These are phyloP conservation scores for Saccharomycopsis sp. DNA, from an alignment of 805 yeast genomes.

Conservation along the genomic window DNA sequence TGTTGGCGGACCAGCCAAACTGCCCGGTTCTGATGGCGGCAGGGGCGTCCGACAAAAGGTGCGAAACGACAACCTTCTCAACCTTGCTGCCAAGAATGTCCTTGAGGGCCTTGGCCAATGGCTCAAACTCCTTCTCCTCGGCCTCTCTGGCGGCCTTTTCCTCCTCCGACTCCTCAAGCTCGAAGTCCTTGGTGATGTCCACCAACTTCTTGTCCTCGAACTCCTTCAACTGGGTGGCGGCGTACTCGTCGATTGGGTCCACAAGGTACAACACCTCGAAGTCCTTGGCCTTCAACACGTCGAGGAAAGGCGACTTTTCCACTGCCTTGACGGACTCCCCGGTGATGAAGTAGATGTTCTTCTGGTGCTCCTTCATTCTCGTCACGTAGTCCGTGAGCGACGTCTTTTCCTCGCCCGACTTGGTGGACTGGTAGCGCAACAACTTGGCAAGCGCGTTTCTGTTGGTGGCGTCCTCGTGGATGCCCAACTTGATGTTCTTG, in stretches of 20 bases:
- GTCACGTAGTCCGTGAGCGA: conserved; percentile 96
- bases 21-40: conserved; percentile 99
- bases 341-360: conserved; percentile 98
- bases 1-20: conserved; percentile 99
- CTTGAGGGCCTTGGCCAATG: conserved; percentile 91
- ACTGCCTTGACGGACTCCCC: conserved; percentile 98
- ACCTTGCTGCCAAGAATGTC: conserved; percentile 97
- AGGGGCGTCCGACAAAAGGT: conserved; percentile 96
- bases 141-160: conserved; percentile 93
- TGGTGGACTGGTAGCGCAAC: conserved; percentile 95
- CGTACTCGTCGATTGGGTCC: conserved; percentile 99
- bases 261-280: conserved; percentile 96
- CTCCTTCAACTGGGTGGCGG: conserved; percentile 98
- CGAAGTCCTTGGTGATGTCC: conserved; percentile 98
- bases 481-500: conserved; percentile 97
- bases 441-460: conserved; percentile 92
- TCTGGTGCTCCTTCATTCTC: conserved; percentile 99
- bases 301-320: conserved; percentile 98
- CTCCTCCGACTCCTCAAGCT: conserved; percentile 96
- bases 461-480: conserved; percentile 98
- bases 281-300: conserved; percentile 96
- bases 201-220: conserved; percentile 98
- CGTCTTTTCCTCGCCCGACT: conserved; percentile 88
- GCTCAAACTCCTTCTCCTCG: conserved; percentile 87
- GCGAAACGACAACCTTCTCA: conserved; percentile 98